phyloP scores from a whole-genome alignment of 108 stramenopile genomes.

The Pseudonitzschia multistriata region DNA sequence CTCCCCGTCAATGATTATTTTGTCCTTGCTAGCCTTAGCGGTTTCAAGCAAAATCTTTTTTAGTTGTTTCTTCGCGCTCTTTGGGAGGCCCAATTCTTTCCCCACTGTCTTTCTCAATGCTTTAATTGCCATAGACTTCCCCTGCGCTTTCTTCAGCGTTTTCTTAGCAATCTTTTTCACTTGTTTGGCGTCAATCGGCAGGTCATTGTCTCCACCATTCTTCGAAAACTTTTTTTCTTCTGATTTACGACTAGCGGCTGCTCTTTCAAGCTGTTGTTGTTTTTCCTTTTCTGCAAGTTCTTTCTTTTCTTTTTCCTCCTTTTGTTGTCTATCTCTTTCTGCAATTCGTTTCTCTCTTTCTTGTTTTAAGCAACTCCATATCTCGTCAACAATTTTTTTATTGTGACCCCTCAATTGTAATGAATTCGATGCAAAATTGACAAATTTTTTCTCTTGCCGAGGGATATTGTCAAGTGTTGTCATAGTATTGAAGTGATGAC shows the following conservation, averaged over 20 bases:
- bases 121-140: constrained; percentile 60
- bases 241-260: constrained; percentile 10
- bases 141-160: constrained; percentile 71
- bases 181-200: constrained; percentile 24
- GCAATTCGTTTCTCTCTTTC: constrained; percentile 39
- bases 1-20: constrained; percentile 40
- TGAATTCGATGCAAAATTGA: constrained; percentile 85
- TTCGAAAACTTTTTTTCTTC: constrained; percentile 19
- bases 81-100: constrained; percentile 26
- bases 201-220: neutral
- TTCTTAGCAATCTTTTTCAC: constrained; percentile 65
- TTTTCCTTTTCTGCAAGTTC: constrained; percentile 26
- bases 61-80: constrained; percentile 27
- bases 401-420: constrained; percentile 55
- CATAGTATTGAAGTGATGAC: constrained; percentile 58
- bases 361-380: constrained; percentile 71
- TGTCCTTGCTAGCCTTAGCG: constrained; percentile 19
- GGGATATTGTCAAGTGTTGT: constrained; percentile 76
- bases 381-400: constrained; percentile 48
- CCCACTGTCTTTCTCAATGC: constrained; percentile 41
- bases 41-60: constrained; percentile 30
- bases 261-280: constrained; percentile 30
- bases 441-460: constrained; percentile 87
- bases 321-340: constrained; percentile 33
- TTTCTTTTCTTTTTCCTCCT: constrained; percentile 24